phyloP scores from a whole-genome alignment of 768 basidiomycete species.

The Amanita muscaria region DNA sequence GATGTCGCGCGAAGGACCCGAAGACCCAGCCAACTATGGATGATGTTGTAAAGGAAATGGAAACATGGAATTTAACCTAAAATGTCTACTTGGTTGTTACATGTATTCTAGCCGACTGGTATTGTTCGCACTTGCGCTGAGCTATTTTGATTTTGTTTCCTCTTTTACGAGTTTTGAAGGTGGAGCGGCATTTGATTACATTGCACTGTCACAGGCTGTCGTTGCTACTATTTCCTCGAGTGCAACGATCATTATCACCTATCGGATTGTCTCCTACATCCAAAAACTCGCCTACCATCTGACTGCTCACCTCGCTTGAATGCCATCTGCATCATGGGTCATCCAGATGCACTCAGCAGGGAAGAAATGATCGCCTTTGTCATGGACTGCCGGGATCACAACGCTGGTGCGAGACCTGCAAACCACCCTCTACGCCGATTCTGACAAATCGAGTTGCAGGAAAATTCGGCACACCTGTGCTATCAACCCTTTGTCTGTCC shows the following conservation, averaged over 20 bases:
- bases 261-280: slow-evolving; percentile 73
- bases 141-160: no score
- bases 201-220: no score
- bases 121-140: no score
- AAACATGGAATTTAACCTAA: no score
- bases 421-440: background rate
- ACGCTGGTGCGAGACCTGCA: slow-evolving; percentile 45
- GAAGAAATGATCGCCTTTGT: slow-evolving; percentile 86
- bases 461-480: slow-evolving; percentile 84
- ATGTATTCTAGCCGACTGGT: no score
- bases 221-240: no score
- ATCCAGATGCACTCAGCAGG: slow-evolving; percentile 67
- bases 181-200: no score
- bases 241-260: slow-evolving; percentile 41
- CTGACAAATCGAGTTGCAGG: slow-evolving; percentile 37
- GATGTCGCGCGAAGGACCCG: no score
- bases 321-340: slow-evolving; percentile 74
- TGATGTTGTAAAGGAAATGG: no score
- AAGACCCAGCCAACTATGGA: no score
- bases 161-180: no score
- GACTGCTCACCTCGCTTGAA: slow-evolving; percentile 84
- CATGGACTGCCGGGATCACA: slow-evolving; percentile 92
- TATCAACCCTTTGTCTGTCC: slow-evolving; percentile 72
- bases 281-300: slow-evolving; percentile 78
- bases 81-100: no score